Evolutionary conservation across 2,329 filamentous ascomycete species (phyloP), one percentile per base, ranked within the genome.

Genomic region (Cytospora mali): DNA sequence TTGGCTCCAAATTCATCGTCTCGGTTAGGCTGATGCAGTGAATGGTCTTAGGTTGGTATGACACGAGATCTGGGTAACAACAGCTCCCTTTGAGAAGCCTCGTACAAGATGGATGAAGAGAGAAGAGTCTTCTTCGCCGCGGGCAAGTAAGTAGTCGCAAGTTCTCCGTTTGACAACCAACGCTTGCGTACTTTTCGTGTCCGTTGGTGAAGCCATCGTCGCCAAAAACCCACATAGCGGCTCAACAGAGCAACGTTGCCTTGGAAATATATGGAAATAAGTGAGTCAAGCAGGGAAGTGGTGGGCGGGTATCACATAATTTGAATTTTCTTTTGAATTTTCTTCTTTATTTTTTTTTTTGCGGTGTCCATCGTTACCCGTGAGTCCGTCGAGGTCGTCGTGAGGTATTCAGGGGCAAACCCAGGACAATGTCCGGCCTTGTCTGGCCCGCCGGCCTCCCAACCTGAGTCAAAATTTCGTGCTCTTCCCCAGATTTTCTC

Each of bases 1-100:
- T 18, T 39, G 16, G 35, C 35, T 59, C 48, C 57, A 46, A 50
- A 52, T 59, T 31, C 31, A 35, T 59, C 31, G 57, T 59, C 48
- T 42, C 49, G 33, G 49, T 31, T 39, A 50, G 16, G 35, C 35
- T n/a, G 6, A 39, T 39, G 35, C 4, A 39, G 35, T 39, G 35
- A 31, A 53, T 9, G 28, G 33, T 13, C 14, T 16, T 11, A 4
- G 39, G 28, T 49, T 28, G 49, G 49, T 50, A 39, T n/a, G 14
- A 39, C 35, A 14, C 5, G 3, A 39, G n/a, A 39, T 39, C 35
- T 39, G 14, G 35, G 35, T 39, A 39, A 39, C 35, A n/a, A 39
- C n/a, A n/a, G 35, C 16, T 14, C 35, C 10, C 14, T 39, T 3
- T 39, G 14, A 18, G 35, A n/a, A n/a, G n/a, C 35, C 6, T n/a